Percentiles rank a stretch among this genome's conserved stretches.
Evolutionary conservation across 148 eudicot species (phyloP).

Genomic region (Rheum nobile): DNA sequence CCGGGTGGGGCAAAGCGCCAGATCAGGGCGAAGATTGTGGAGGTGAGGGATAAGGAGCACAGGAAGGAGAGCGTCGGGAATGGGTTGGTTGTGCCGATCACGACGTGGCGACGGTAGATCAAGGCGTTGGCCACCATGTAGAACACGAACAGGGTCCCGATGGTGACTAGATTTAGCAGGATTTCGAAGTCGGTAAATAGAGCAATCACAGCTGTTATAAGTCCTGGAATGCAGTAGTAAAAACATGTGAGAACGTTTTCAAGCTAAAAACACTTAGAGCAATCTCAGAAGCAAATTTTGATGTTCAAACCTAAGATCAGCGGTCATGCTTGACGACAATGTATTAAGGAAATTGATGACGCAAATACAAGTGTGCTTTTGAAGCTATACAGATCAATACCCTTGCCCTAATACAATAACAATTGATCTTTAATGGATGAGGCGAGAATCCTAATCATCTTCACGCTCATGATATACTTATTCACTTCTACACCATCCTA

Average conservation of each 20-base stretch:
- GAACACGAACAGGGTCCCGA: slow-evolving; percentile 87
- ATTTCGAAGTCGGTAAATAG: slow-evolving; percentile 68
- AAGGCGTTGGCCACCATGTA: slow-evolving; percentile 92
- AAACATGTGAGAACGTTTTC: background rate
- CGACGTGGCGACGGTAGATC: slow-evolving; percentile 64
- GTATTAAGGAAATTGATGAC: background rate
- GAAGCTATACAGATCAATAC: no score
- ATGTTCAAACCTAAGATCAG: no score
- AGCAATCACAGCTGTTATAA: slow-evolving; percentile 70
- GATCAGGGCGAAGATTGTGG: slow-evolving; percentile 48
- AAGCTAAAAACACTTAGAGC: background rate
- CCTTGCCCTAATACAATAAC: no score
- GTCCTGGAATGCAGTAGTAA: slow-evolving; percentile 54
- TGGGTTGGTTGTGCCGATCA: slow-evolving; percentile 48
- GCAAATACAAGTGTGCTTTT: no score
- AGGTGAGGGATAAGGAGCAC: slow-evolving; percentile 44
- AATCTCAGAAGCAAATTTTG: background rate
- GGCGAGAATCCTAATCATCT: no score
- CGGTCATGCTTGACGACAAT: no score
- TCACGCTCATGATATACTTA: no score
- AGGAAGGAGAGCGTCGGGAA: slow-evolving; percentile 79
- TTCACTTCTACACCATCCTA: background rate
- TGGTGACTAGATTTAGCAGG: slow-evolving; percentile 73
- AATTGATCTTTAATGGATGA: no score
- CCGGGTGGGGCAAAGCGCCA: slow-evolving; percentile 69